A percentile compares a stretch with the other conserved stretches of the same genome.
Evolutionary conservation across 2,329 filamentous ascomycete genomes (phyloP).

Genomic region (Sporothrix schenckii): DNA sequence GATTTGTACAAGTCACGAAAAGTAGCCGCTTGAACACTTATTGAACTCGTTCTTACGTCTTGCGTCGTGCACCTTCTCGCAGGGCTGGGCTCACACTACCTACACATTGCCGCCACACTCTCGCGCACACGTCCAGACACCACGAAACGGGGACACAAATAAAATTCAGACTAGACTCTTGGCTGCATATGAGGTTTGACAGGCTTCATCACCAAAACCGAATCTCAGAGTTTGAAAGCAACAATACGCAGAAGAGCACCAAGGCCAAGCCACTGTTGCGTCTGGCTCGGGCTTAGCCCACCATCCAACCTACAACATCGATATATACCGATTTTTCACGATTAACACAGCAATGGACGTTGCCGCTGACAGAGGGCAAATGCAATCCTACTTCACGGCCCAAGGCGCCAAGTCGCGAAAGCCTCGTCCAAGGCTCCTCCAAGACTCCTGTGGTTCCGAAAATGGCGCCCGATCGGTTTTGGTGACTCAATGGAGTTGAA

Average conservation of each 20-base stretch:
- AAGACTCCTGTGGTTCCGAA: background rate
- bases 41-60: background rate
- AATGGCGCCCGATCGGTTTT: slow-evolving; percentile 16
- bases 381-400: background rate
- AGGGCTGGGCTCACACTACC: background rate
- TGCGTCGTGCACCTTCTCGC: background rate
- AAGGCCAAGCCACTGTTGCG: slow-evolving; percentile 3
- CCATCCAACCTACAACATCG: background rate
- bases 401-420: background rate
- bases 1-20: background rate
- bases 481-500: slow-evolving; percentile 10
- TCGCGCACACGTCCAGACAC: background rate
- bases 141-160: slow-evolving; percentile 1
- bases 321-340: background rate
- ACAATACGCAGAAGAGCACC: background rate
- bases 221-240: background rate
- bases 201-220: background rate
- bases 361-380: background rate
- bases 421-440: background rate
- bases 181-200: slow-evolving; percentile 21
- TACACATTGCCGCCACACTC: background rate
- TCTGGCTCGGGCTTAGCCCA: background rate
- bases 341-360: slow-evolving; percentile 1
- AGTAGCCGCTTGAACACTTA: background rate
- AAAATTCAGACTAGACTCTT: background rate